Percentiles rank a stretch among this genome's conserved stretches.
Conservation (phyloP, 345 rosid genomes). For the Crucihimalaya himalaica region DNA sequence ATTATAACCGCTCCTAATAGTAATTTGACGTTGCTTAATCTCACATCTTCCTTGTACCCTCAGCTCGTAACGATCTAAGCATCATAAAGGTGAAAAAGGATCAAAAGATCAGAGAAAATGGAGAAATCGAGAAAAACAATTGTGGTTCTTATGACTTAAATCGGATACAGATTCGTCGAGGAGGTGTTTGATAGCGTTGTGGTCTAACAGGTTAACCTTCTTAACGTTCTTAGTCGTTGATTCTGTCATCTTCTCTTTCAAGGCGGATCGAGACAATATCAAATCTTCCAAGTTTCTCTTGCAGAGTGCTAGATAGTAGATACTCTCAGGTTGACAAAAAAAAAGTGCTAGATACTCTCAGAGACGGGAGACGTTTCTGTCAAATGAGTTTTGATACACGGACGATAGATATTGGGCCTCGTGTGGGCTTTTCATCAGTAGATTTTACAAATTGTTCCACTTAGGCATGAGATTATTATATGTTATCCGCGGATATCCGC, state of each 20-base stretch:
- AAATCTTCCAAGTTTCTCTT: not conserved
- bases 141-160: constrained; percentile 39
- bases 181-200: constrained; percentile 79
- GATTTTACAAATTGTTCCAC: no score
- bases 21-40: constrained; percentile 71
- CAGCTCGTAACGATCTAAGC: constrained; percentile 64
- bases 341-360: not conserved
- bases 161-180: constrained; percentile 88
- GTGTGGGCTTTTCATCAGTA: no score
- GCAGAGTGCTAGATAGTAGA: no score
- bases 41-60: constrained; percentile 76
- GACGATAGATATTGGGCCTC: no score
- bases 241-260: constrained; percentile 65
- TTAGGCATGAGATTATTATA: no score
- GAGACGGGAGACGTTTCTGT: not conserved
- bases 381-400: not conserved
- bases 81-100: no score
- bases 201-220: constrained; percentile 84
- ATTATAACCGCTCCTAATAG: constrained; percentile 63
- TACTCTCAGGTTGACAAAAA: no score
- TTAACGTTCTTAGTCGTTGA: constrained; percentile 50
- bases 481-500: no score
- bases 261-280: constrained; percentile 3
- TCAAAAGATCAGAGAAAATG: not conserved
- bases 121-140: constrained; percentile 17